Evolutionary conservation across 2,329 filamentous ascomycete species (phyloP), one percentile per base, ranked within the genome.

Genomic region (Coniosporium tulheliwenetii): DNA sequence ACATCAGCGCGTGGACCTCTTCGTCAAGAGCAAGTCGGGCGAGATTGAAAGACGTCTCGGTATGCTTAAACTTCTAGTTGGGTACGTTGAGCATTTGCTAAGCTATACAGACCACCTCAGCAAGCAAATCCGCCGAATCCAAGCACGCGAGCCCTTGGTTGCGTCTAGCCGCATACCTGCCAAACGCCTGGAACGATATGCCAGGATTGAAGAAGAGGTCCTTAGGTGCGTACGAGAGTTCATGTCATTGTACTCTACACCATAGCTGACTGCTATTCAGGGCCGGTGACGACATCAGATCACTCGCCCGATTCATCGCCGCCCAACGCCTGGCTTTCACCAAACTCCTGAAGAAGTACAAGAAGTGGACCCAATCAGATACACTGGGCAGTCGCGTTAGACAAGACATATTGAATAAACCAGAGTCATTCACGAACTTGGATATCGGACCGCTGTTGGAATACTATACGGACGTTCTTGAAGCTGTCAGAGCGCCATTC

Each of bases 271-370:
- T 36, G 19, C 19, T 39, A 2, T 37, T 30, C 49, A 70, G 66
- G 48, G 82, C 80, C 47, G 77, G 78, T 37, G 74, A 84, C 47
- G 84, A 91, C 47, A 76, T 85, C 41, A 71, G 74, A 41, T 73
- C 74, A 4, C 66, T 91, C 5, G 71, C 75, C 31, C 75, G 83
- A 35, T 93, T 89, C 50, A 73, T 79, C 46, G 70, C 73, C 44
- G 80, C 81, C 2, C 85, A 93, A 54, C 69, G 78, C 8, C 73
- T 79, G 4, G 85, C 81, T 3, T 87, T 93, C 51, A 73, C 75
- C 41, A 93, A 93, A 61, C 79, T 93, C 32, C 64, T 87, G 30
- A 91, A 89, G 57, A 93, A 93, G 56, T 89, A 91, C 61, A 66
- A 80, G 70, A 87, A 86, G 70, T 91, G 85, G 85, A 89, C 84